Evolutionary conservation across 768 basidiomycete species (phyloP).

Genomic region (Gautieria morchelliformis): DNA sequence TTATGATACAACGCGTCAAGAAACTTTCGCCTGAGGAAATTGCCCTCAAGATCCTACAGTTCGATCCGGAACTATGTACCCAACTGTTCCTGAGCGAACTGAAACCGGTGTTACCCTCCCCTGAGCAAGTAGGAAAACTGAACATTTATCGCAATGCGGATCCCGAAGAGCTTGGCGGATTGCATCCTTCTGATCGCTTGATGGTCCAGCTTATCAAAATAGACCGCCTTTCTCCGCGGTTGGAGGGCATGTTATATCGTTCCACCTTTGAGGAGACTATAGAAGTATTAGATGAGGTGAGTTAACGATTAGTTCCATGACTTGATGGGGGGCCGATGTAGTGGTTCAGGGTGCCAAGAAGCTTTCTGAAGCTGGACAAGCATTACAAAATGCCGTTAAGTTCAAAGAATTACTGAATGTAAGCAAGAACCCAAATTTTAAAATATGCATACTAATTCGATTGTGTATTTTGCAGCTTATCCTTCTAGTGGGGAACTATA

Average conservation of each 20-base stretch:
- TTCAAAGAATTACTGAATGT: constrained; percentile 90
- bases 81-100: constrained; percentile 85
- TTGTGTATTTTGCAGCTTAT: constrained; percentile 48
- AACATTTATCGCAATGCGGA: constrained; percentile 85
- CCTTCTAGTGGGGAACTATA: constrained; percentile 92
- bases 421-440: constrained; percentile 16
- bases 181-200: constrained; percentile 93
- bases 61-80: constrained; percentile 79
- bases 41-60: constrained; percentile 72
- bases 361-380: constrained; percentile 69
- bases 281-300: constrained; percentile 71
- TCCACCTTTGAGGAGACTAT: constrained; percentile 81
- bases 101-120: constrained; percentile 79
- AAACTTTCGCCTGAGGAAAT: constrained; percentile 82
- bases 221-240: constrained; percentile 74
- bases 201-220: constrained; percentile 98
- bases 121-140: constrained; percentile 85
- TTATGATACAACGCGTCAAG: constrained; percentile 82
- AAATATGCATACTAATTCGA: background rate
- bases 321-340: background rate
- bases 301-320: constrained; percentile 13
- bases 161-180: constrained; percentile 70
- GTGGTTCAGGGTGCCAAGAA: constrained; percentile 62
- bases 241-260: constrained; percentile 94
- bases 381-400: constrained; percentile 68